Percentiles rank a stretch among this genome's conserved stretches.
Evolutionary conservation across 495 filamentous ascomycete species (phyloP).

Genomic region (Rusavskia elegans): DNA sequence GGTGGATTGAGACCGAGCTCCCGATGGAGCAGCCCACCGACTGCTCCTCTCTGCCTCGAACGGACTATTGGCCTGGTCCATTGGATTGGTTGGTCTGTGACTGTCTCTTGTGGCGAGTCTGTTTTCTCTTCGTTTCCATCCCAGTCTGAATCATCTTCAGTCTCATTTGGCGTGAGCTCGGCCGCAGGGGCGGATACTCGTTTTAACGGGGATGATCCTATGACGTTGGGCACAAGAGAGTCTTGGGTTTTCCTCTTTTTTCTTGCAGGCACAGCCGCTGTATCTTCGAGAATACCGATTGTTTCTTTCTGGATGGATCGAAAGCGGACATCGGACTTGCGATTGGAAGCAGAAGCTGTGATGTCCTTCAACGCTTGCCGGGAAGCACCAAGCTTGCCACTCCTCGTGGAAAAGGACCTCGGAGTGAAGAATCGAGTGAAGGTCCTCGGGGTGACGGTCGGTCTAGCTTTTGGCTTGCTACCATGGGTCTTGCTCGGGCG

Average conservation of each 20-base stretch:
- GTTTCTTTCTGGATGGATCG: slow-evolving; percentile 15
- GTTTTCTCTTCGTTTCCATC: background rate
- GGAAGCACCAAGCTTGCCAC: slow-evolving; percentile 32
- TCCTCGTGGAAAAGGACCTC: slow-evolving; percentile 24
- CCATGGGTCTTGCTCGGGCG: slow-evolving; percentile 2
- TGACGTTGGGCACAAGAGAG: background rate
- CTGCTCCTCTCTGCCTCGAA: background rate
- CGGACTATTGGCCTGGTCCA: background rate
- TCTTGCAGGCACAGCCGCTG: slow-evolving; percentile 6
- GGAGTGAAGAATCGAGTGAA: slow-evolving; percentile 81
- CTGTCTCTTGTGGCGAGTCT: background rate
- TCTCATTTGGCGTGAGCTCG: background rate
- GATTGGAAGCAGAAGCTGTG: slow-evolving; percentile 45
- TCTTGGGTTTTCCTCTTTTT: background rate
- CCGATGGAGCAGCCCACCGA: slow-evolving; percentile 10
- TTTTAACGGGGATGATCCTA: slow-evolving; percentile 14
- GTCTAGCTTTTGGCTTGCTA: slow-evolving; percentile 30
- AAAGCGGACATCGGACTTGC: slow-evolving; percentile 16
- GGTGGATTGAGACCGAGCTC: background rate
- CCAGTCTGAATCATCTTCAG: background rate
- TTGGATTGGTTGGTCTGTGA: background rate
- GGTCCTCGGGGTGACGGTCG: slow-evolving; percentile 52
- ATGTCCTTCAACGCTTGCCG: slow-evolving; percentile 56
- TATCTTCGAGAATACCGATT: slow-evolving; percentile 18
- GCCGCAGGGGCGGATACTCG: slow-evolving; percentile 2